Percentiles rank a stretch among this genome's conserved stretches.
Conservation (phyloP, 2,329 filamentous ascomycete species). For the Scytalidium sp. region DNA sequence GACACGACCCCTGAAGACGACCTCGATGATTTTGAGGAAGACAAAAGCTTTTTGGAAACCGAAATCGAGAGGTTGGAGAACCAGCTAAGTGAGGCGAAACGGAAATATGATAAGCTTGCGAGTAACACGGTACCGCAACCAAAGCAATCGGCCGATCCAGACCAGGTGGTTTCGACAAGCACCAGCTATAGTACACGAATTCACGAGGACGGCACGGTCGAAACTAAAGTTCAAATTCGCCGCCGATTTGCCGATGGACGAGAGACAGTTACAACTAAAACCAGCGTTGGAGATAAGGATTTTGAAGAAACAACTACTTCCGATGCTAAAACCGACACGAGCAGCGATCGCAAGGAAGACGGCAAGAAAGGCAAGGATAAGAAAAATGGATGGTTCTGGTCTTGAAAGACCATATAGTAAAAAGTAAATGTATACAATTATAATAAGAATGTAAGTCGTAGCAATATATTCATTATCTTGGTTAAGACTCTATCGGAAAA, state of each 20-base stretch:
- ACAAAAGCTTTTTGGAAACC: not conserved
- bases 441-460: no score
- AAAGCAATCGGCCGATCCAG: conserved; percentile 2
- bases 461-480: no score
- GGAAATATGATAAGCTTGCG: not conserved
- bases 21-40: not conserved
- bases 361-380: not conserved
- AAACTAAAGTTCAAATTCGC: conserved; percentile 21
- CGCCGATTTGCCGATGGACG: conserved; percentile 23
- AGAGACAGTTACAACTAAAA: conserved; percentile 17
- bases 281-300: not conserved
- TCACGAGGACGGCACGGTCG: conserved; percentile 21
- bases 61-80: not conserved
- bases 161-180: conserved; percentile 18
- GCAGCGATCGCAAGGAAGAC: not conserved
- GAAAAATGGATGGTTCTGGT: not conserved
- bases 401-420: not conserved
- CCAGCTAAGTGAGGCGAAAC: not conserved
- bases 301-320: not conserved
- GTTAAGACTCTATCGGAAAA: not conserved
- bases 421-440: no score
- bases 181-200: conserved; percentile 19
- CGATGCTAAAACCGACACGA: not conserved
- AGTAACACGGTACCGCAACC: not conserved
- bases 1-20: not conserved